phyloP scores from a whole-genome alignment of 1,284 basidiomycete species.

The Neonothopanus nambi region DNA sequence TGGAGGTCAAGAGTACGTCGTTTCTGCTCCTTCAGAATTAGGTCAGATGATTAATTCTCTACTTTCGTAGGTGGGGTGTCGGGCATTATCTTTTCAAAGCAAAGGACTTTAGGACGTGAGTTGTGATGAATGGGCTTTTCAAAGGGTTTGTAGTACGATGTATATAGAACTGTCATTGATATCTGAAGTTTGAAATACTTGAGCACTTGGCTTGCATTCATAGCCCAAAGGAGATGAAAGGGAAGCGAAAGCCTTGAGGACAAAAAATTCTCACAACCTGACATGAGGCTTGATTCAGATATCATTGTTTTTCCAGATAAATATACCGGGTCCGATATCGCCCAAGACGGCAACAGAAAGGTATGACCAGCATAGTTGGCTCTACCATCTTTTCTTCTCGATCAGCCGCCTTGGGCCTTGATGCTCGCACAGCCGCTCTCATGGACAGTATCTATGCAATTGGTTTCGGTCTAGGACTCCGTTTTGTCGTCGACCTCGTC shows the following conservation, averaged over 20 bases:
- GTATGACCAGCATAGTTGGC: conserved; percentile 33
- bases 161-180: no score
- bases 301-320: no score
- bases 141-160: no score
- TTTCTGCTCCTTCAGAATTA: neutral
- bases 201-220: no score
- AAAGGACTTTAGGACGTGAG: conserved; percentile 6
- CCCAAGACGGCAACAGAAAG: no score
- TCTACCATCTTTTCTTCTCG: conserved; percentile 41
- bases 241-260: no score
- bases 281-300: no score
- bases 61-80: conserved; percentile 22
- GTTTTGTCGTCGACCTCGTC: conserved; percentile 47
- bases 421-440: conserved; percentile 36
- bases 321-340: no score
- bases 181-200: no score
- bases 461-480: conserved; percentile 49
- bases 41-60: neutral
- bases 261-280: no score
- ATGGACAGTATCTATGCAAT: conserved; percentile 61
- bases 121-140: neutral
- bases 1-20: conserved; percentile 60
- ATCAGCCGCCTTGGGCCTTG: conserved; percentile 33
- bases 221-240: no score
- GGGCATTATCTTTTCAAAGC: conserved; percentile 24